A percentile compares a stretch with the other conserved stretches of the same genome.
These are phyloP conservation scores for Fusarium verticillioides DNA, from an alignment of 2,329 filamentous ascomycete genomes.

Conservation along the genomic window DNA sequence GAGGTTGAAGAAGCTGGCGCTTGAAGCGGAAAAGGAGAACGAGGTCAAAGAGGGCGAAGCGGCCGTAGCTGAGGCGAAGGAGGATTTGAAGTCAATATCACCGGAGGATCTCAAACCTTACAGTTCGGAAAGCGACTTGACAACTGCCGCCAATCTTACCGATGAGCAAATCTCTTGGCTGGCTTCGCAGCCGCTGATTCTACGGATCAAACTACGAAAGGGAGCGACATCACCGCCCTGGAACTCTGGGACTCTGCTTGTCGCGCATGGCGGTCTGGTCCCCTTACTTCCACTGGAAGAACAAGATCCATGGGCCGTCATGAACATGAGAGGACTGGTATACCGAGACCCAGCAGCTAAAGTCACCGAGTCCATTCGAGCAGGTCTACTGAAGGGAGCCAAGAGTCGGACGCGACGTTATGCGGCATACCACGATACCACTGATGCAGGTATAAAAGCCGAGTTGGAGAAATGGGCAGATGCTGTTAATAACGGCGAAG, in stretches of 20 bases:
- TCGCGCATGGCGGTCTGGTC: conserved; percentile 85
- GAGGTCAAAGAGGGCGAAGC: background rate
- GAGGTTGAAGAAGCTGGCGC: background rate
- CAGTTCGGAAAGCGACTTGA: conserved; percentile 29
- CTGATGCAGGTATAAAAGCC: background rate
- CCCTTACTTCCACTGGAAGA: conserved; percentile 74
- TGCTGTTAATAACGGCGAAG: background rate
- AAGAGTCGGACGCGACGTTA: conserved; percentile 19
- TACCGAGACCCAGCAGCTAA: conserved; percentile 46
- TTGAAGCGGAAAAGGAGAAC: background rate
- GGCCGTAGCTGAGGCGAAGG: background rate
- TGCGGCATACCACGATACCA: background rate
- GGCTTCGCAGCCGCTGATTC: conserved; percentile 17
- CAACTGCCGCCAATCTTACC: conserved; percentile 19
- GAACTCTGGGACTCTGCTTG: conserved; percentile 51
- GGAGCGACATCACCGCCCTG: conserved; percentile 18
- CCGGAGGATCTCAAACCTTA: conserved; percentile 28
- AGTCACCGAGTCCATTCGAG: conserved; percentile 7
- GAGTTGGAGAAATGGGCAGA: background rate
- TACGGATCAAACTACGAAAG: conserved; percentile 19
- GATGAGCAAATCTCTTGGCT: conserved; percentile 29
- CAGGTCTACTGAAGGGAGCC: conserved; percentile 25
- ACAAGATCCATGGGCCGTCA: conserved; percentile 79
- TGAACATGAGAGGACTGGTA: conserved; percentile 87
- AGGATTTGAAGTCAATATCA: background rate